A percentile compares a stretch with the other conserved stretches of the same genome.
Evolutionary conservation across 169 alveolate genomes (phyloP).

Genomic region (Babesia ovis): DNA sequence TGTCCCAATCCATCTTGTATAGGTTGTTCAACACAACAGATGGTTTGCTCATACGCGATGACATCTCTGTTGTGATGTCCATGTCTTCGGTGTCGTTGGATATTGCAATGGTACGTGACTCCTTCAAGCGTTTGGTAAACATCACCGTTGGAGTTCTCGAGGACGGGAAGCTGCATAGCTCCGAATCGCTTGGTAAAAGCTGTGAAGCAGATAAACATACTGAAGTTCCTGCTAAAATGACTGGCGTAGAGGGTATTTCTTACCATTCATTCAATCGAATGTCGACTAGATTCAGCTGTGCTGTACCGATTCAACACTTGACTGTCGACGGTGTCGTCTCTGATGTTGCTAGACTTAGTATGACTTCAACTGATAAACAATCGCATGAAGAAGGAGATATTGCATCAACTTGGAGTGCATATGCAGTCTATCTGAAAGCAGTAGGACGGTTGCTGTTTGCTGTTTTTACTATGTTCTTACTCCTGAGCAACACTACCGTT

Average conservation of each 20-base stretch:
- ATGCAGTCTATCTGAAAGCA: constrained; percentile 11
- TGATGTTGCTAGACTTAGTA: neutral
- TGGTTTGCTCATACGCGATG: constrained; percentile 18
- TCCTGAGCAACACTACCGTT: neutral
- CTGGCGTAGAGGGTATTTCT: neutral
- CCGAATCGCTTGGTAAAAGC: neutral
- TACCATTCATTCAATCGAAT: neutral
- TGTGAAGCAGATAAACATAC: neutral
- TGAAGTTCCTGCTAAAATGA: neutral
- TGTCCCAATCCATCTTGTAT: constrained; percentile 38
- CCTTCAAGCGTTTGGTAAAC: neutral
- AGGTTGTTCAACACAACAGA: constrained; percentile 37
- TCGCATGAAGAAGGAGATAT: neutral
- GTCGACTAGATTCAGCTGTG: neutral
- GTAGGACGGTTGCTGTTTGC: constrained; percentile 1
- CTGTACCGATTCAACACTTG: neutral
- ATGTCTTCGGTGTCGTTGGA: constrained; percentile 16
- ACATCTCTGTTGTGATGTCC: constrained; percentile 19
- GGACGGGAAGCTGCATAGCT: neutral
- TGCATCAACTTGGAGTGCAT: constrained; percentile 16
- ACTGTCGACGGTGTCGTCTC: neutral
- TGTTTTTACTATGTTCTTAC: neutral
- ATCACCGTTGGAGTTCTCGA: constrained; percentile 1
- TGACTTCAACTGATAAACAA: neutral
- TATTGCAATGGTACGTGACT: neutral